These are phyloP conservation scores for Boletus coccyginus DNA, from an alignment of 768 basidiomycete species.

Conservation along the genomic window DNA sequence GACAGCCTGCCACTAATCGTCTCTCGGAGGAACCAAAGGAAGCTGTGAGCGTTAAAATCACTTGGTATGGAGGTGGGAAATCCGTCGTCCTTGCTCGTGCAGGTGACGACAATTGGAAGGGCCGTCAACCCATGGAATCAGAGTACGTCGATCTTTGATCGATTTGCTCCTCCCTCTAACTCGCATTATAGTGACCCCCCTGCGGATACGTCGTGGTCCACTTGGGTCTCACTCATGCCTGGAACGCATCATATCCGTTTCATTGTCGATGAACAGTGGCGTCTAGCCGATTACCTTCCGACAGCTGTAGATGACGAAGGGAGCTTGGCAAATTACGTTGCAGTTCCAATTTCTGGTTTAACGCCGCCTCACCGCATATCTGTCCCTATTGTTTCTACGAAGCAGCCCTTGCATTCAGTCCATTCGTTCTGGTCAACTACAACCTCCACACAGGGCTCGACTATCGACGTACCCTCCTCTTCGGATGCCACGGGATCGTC, in stretches of 20 bases:
- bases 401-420: constrained; percentile 26
- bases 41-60: constrained; percentile 47
- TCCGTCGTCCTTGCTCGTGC: constrained; percentile 68
- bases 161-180: constrained; percentile 16
- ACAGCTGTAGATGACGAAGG: constrained; percentile 94
- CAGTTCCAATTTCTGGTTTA: constrained; percentile 37
- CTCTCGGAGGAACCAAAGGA: constrained; percentile 30
- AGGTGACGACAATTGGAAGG: constrained; percentile 76
- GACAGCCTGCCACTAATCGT: constrained; percentile 19
- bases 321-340: constrained; percentile 90
- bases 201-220: constrained; percentile 35
- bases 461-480: constrained; percentile 24
- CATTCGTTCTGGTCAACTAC: constrained; percentile 46
- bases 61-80: constrained; percentile 64
- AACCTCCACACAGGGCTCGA: constrained; percentile 33
- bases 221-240: constrained; percentile 60
- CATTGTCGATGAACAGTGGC: constrained; percentile 88
- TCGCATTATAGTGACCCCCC: constrained; percentile 25
- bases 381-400: constrained; percentile 32
- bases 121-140: constrained; percentile 58
- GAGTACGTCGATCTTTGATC: constrained; percentile 44
- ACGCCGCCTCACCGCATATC: constrained; percentile 34
- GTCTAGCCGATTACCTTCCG: constrained; percentile 74
- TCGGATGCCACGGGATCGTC: constrained; percentile 30
- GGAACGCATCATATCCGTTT: constrained; percentile 95